These are phyloP conservation scores for Taphrina deformans DNA, from an alignment of 1,139 yeast genomes.

Conservation along the genomic window DNA sequence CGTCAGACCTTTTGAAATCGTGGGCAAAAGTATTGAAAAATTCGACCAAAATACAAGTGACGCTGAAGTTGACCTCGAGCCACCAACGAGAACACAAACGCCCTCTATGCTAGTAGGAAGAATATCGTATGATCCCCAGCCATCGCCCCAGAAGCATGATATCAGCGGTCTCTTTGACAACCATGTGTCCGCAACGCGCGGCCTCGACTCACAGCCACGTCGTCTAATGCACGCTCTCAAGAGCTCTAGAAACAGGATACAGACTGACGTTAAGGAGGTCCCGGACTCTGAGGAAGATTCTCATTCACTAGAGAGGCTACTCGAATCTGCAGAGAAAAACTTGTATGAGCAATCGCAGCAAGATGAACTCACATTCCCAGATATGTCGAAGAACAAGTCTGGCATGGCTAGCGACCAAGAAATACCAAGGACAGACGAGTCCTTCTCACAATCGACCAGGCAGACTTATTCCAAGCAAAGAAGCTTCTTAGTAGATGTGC, in stretches of 20 bases:
- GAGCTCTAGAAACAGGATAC: neutral
- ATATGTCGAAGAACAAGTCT: neutral
- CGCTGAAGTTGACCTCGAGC: conserved; percentile 14
- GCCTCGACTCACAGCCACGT: neutral
- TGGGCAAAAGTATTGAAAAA: neutral
- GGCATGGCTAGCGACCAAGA: neutral
- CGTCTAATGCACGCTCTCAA: neutral
- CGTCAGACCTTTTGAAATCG: neutral
- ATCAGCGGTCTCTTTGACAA: neutral
- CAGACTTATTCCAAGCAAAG: conserved; percentile 32
- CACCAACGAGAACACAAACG: neutral
- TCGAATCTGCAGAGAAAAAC: conserved; percentile 20
- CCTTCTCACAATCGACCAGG: neutral
- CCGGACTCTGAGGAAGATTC: neutral
- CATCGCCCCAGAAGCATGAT: neutral
- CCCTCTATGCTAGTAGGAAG: neutral
- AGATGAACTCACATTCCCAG: neutral
- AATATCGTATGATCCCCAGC: neutral
- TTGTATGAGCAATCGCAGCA: conserved; percentile 8
- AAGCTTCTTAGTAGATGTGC: conserved; percentile 25
- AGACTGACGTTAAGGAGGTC: neutral
- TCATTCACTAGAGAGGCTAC: neutral
- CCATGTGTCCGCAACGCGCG: neutral
- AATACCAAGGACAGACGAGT: neutral
- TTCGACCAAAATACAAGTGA: neutral